Percentiles rank a stretch among this genome's conserved stretches.
phyloP scores from a whole-genome alignment of 306 rosid species.

The Quercus cerris region DNA sequence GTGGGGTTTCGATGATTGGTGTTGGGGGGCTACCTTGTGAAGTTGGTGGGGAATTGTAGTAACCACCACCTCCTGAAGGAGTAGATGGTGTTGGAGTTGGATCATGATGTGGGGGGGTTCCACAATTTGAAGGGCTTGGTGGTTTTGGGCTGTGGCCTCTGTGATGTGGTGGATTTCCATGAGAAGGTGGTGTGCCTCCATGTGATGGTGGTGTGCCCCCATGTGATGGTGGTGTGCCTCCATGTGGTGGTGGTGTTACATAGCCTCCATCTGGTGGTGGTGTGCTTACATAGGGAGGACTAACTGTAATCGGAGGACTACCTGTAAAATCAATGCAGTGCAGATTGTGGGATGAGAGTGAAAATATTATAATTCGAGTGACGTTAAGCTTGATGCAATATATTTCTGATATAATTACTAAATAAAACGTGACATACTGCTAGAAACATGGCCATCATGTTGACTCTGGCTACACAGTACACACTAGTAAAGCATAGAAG shows the following conservation, averaged over 20 bases:
- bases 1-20: slow-evolving; percentile 51
- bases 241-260: slow-evolving; percentile 31
- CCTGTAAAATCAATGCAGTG: slow-evolving; percentile 31
- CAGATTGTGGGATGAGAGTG: slow-evolving; percentile 2
- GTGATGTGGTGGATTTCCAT: slow-evolving; percentile 22
- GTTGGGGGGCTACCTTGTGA: slow-evolving; percentile 45
- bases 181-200: slow-evolving; percentile 2
- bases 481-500: too few relatives aligned
- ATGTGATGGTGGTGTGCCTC: neutral
- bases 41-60: slow-evolving; percentile 51
- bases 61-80: slow-evolving; percentile 47
- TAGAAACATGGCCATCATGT: too few relatives aligned
- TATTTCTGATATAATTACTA: neutral
- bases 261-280: slow-evolving; percentile 30
- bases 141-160: slow-evolving; percentile 48
- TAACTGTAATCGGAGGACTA: slow-evolving; percentile 16
- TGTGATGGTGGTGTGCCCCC: slow-evolving; percentile 12
- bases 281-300: slow-evolving; percentile 34
- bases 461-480: too few relatives aligned
- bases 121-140: slow-evolving; percentile 56
- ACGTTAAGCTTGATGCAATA: neutral
- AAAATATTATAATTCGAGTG: neutral
- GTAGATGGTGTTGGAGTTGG: slow-evolving; percentile 46
- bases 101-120: slow-evolving; percentile 40
- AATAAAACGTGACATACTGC: too few relatives aligned